Evolutionary conservation across 768 basidiomycete genomes (phyloP).

Genomic region (Leccinum uliginosum): DNA sequence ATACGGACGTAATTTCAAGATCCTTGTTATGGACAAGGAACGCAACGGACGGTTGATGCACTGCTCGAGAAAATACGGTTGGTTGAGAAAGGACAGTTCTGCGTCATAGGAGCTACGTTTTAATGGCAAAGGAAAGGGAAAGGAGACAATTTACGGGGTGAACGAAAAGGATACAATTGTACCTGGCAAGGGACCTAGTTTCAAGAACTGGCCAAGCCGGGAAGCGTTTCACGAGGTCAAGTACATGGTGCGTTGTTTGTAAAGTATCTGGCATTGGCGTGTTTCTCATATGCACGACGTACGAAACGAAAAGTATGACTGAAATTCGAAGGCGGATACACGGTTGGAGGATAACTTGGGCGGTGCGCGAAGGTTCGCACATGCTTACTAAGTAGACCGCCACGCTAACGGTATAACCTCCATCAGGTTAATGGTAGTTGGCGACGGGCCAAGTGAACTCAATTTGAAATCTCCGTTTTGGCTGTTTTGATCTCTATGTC

Average conservation of each 20-base stretch:
- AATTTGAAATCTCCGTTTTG: no score
- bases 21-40: slow-evolving; percentile 50
- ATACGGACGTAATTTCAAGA: slow-evolving; percentile 51
- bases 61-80: slow-evolving; percentile 40
- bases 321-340: slow-evolving; percentile 46
- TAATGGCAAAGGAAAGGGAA: slow-evolving; percentile 61
- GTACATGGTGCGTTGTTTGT: slow-evolving; percentile 50
- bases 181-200: slow-evolving; percentile 39
- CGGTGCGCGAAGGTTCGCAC: no score
- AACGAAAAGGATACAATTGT: slow-evolving; percentile 40
- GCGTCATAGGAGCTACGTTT: slow-evolving; percentile 36
- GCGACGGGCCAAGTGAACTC: no score
- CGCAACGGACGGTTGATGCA: slow-evolving; percentile 34
- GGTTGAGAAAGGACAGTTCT: slow-evolving; percentile 27
- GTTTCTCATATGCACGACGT: slow-evolving; percentile 2
- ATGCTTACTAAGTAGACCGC: no score
- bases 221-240: slow-evolving; percentile 42
- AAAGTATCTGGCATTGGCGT: background rate
- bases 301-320: slow-evolving; percentile 56
- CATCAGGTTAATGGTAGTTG: no score
- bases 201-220: slow-evolving; percentile 30
- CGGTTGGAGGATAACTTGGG: no score
- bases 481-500: no score
- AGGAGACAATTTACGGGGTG: slow-evolving; percentile 51
- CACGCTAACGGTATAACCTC: no score